Evolutionary conservation across 257 asterid genomes (phyloP).

Genomic region (Solanum lycopersicoides): DNA sequence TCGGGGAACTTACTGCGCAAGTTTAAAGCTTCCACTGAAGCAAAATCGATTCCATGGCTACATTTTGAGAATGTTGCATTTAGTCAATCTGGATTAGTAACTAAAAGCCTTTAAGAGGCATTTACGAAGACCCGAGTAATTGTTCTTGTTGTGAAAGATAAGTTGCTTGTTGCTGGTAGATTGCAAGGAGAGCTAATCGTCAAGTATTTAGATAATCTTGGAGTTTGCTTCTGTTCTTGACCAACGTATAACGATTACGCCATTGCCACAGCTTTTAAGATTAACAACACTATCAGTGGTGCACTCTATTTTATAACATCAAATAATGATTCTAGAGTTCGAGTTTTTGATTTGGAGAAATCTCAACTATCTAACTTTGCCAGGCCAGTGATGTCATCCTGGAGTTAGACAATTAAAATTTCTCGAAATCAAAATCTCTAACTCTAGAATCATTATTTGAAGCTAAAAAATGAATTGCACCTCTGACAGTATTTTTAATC

Average conservation of each 20-base stretch:
- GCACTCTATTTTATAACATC: not conserved
- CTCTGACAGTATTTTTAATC: no score
- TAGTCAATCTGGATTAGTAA: no score
- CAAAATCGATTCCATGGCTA: slow-evolving; percentile 22
- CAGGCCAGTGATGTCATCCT: not conserved
- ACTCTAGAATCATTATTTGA: no score
- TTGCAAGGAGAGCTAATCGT: no score
- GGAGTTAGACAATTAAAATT: no score
- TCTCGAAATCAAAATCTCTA: not conserved
- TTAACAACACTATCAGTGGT: not conserved
- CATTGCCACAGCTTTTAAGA: not conserved
- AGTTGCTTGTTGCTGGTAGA: no score
- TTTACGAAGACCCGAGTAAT: no score
- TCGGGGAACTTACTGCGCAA: slow-evolving; percentile 35
- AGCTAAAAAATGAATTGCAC: not conserved
- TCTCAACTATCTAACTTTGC: not conserved
- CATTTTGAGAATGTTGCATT: no score
- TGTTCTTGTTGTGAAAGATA: no score
- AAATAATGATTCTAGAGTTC: not conserved
- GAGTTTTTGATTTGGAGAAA: not conserved
- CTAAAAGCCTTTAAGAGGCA: no score
- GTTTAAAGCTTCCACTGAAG: slow-evolving; percentile 48
- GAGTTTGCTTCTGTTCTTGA: no score
- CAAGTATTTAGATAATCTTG: no score
- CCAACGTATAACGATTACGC: not conserved